Percentiles rank a stretch among this genome's conserved stretches.
These are phyloP conservation scores for Aaosphaeria arxii DNA, from an alignment of 2,329 filamentous ascomycete species.

Conservation along the genomic window DNA sequence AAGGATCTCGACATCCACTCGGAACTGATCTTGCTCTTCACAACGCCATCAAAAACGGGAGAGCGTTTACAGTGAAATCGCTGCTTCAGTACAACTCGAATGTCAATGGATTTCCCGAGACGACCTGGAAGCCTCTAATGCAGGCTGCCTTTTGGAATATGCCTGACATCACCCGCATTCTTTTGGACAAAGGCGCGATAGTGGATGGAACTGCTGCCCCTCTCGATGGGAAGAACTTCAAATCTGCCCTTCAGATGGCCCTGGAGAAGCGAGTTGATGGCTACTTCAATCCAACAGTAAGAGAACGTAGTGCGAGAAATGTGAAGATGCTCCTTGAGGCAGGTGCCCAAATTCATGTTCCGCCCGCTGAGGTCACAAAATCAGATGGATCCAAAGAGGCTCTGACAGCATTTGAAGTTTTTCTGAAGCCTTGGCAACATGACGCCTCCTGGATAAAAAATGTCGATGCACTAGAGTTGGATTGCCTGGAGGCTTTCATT, in stretches of 20 bases:
- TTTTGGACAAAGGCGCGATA: slow-evolving; percentile 26
- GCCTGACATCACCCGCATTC: slow-evolving; percentile 25
- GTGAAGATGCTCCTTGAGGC: slow-evolving; percentile 27
- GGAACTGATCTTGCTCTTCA: slow-evolving; percentile 32
- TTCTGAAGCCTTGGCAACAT: slow-evolving; percentile 27
- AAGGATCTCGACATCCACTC: slow-evolving; percentile 26
- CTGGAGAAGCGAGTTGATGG: slow-evolving; percentile 18
- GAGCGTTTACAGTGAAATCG: slow-evolving; percentile 24
- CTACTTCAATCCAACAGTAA: slow-evolving; percentile 11
- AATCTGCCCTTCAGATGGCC: slow-evolving; percentile 25
- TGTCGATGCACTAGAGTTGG: slow-evolving; percentile 17
- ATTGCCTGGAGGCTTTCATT: slow-evolving; percentile 26
- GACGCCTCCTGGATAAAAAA: slow-evolving; percentile 20
- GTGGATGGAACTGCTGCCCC: slow-evolving; percentile 17
- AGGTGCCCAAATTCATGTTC: slow-evolving; percentile 23
- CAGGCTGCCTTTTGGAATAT: slow-evolving; percentile 32
- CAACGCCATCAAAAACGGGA: slow-evolving; percentile 35
- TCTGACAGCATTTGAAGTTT: slow-evolving; percentile 20
- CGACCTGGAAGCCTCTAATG: slow-evolving; percentile 25
- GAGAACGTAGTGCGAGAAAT: slow-evolving; percentile 19
- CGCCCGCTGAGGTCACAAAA: slow-evolving; percentile 2
- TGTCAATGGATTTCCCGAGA: slow-evolving; percentile 23
- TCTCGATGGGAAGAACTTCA: slow-evolving; percentile 6
- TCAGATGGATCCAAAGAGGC: slow-evolving; percentile 4
- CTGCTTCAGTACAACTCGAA: slow-evolving; percentile 20